phyloP scores from a whole-genome alignment of 306 rosid genomes.

The Rosa rugosa region DNA sequence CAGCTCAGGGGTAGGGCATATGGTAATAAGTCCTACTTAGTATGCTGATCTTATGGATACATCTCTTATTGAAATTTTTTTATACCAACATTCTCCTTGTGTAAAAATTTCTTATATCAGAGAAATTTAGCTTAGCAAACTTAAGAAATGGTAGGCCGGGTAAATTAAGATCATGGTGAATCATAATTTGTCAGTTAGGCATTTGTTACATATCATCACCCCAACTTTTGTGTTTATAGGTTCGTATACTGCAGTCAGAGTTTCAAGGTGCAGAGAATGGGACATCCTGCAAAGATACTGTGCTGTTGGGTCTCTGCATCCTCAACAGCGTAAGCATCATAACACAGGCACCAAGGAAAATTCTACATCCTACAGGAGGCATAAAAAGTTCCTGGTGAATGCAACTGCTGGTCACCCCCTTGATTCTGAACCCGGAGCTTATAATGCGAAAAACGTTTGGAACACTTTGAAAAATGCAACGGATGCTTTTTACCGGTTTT shows the following conservation, averaged over 20 bases:
- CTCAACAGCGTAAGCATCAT: constrained; percentile 22
- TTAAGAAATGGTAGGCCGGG: neutral
- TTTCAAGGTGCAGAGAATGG: constrained; percentile 41
- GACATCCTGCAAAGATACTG: constrained; percentile 33
- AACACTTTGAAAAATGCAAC: constrained; percentile 35
- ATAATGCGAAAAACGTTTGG: constrained; percentile 44
- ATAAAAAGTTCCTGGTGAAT: constrained; percentile 40
- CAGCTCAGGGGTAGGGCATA: neutral
- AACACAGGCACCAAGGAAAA: constrained; percentile 32
- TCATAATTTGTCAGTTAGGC: neutral
- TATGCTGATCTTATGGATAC: neutral
- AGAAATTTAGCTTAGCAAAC: neutral
- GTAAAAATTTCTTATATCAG: neutral
- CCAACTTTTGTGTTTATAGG: constrained; percentile 33
- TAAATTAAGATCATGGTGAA: neutral
- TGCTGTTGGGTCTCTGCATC: constrained; percentile 34
- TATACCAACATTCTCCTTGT: neutral
- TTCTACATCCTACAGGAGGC: constrained; percentile 27
- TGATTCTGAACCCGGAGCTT: constrained; percentile 61
- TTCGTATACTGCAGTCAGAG: constrained; percentile 34
- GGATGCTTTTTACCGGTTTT: constrained; percentile 91
- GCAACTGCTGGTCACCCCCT: constrained; percentile 68
- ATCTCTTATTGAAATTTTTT: neutral
- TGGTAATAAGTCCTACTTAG: neutral
- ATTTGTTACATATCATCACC: neutral